These are phyloP conservation scores for Cercospora canescens DNA, from an alignment of 2,329 filamentous ascomycete species.

Conservation along the genomic window DNA sequence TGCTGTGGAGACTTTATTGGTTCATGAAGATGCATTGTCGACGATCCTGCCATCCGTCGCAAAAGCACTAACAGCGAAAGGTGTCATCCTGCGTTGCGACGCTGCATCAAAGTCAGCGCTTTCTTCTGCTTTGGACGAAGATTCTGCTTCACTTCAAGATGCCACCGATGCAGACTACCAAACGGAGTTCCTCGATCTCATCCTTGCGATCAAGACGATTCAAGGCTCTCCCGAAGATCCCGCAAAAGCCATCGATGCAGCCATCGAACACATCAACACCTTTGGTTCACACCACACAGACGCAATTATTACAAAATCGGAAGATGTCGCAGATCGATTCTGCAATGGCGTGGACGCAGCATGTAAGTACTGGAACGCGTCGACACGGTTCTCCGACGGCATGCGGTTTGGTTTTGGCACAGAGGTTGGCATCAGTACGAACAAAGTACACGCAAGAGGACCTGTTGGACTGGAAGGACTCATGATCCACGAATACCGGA, in stretches of 20 bases:
- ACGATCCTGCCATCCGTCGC: slow-evolving; percentile 71
- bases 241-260: slow-evolving; percentile 57
- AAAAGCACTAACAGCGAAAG: slow-evolving; percentile 70
- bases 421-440: slow-evolving; percentile 97
- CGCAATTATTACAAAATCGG: slow-evolving; percentile 74
- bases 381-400: slow-evolving; percentile 90
- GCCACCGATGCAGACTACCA: slow-evolving; percentile 72
- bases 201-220: slow-evolving; percentile 81
- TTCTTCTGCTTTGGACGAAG: slow-evolving; percentile 44
- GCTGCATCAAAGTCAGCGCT: slow-evolving; percentile 65
- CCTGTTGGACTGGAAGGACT: slow-evolving; percentile 92
- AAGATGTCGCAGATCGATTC: slow-evolving; percentile 72
- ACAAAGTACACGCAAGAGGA: slow-evolving; percentile 94
- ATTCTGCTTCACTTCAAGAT: slow-evolving; percentile 56
- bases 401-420: slow-evolving; percentile 98
- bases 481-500: slow-evolving; percentile 96
- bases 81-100: slow-evolving; percentile 84
- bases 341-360: slow-evolving; percentile 84
- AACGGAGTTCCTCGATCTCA: slow-evolving; percentile 86
- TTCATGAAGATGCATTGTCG: slow-evolving; percentile 69
- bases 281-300: slow-evolving; percentile 96
- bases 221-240: slow-evolving; percentile 32
- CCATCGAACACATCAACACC: slow-evolving; percentile 84
- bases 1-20: slow-evolving; percentile 84
- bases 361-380: slow-evolving; percentile 96